Conservation (phyloP, 2,329 filamentous ascomycete species). For the Pestalotiopsis sp. region DNA sequence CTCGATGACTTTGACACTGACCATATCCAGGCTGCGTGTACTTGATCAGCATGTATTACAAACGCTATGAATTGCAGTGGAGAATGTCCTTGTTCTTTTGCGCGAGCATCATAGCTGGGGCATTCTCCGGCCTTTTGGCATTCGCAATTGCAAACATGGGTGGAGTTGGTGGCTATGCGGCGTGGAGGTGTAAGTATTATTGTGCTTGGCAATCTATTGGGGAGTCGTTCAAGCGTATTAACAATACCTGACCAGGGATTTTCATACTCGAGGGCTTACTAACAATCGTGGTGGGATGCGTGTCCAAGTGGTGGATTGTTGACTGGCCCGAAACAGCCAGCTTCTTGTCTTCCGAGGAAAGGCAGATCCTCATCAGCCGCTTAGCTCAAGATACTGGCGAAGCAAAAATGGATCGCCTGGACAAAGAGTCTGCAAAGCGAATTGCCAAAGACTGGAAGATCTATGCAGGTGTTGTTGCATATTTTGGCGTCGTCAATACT, state of each 20-base stretch:
- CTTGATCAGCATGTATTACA: slow-evolving; percentile 24
- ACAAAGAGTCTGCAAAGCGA: slow-evolving; percentile 46
- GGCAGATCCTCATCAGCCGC: slow-evolving; percentile 33
- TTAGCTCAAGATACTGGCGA: slow-evolving; percentile 43
- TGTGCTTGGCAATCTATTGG: slow-evolving; percentile 18
- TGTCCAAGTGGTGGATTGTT: slow-evolving; percentile 44
- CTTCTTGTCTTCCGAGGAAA: slow-evolving; percentile 48
- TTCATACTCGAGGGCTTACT: slow-evolving; percentile 50
- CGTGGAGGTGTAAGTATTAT: slow-evolving; percentile 38
- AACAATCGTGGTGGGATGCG: slow-evolving; percentile 41
- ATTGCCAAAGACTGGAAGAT: slow-evolving; percentile 50
- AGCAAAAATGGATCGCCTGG: slow-evolving; percentile 53
- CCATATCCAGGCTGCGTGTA: slow-evolving; percentile 19
- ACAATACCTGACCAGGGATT: slow-evolving; percentile 32
- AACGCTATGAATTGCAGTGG: slow-evolving; percentile 21
- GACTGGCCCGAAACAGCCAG: slow-evolving; percentile 37
- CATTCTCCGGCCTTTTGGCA: slow-evolving; percentile 39
- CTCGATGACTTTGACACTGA: neutral
- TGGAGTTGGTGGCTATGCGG: slow-evolving; percentile 44
- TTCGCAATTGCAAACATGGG: slow-evolving; percentile 53
- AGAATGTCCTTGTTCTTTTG: slow-evolving; percentile 23
- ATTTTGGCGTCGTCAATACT: slow-evolving; percentile 43
- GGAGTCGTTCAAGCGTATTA: neutral
- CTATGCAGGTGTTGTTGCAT: slow-evolving; percentile 38
- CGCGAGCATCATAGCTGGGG: slow-evolving; percentile 32